Percentiles rank a stretch among this genome's conserved stretches.
Conservation (phyloP, 2,329 filamentous ascomycete species). For the Triangularia setosa region DNA sequence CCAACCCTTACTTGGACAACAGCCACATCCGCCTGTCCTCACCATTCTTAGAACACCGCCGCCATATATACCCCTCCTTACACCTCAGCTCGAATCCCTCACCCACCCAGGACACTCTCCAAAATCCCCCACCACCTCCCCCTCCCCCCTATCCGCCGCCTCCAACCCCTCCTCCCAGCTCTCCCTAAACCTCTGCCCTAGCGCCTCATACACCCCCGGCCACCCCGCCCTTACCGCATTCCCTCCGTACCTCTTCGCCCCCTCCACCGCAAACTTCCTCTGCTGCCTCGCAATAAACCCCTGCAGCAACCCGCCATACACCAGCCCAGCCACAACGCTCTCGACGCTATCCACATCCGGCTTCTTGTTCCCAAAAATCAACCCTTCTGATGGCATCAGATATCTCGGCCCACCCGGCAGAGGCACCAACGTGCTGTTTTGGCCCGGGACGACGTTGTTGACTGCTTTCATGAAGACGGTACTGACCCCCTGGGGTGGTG, state of each 20-base stretch:
- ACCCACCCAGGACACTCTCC: conserved; percentile 34
- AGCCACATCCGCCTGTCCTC: no score
- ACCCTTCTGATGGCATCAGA: conserved; percentile 54
- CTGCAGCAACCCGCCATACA: conserved; percentile 75
- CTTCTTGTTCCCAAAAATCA: conserved; percentile 60
- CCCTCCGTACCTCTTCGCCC: conserved; percentile 63
- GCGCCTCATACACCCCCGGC: conserved; percentile 67
- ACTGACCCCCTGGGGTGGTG: conserved; percentile 43
- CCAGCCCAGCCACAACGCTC: conserved; percentile 68
- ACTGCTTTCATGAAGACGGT: conserved; percentile 50
- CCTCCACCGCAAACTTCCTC: conserved; percentile 76
- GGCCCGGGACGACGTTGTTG: conserved; percentile 32
- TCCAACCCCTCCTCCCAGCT: conserved; percentile 65
- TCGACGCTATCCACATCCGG: conserved; percentile 67
- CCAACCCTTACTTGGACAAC: no score
- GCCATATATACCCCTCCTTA: background rate
- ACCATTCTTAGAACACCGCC: no score
- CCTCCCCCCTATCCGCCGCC: conserved; percentile 50
- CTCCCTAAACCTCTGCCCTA: conserved; percentile 58
- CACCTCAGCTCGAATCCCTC: conserved; percentile 16
- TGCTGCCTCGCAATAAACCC: conserved; percentile 79
- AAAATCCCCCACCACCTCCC: conserved; percentile 26
- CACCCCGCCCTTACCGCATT: conserved; percentile 65
- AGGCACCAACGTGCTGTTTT: conserved; percentile 40
- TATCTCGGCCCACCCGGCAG: conserved; percentile 44